Base-by-base conservation (phyloP, 164 flowering plant genomes). In the Vitis cinerea region DNA sequence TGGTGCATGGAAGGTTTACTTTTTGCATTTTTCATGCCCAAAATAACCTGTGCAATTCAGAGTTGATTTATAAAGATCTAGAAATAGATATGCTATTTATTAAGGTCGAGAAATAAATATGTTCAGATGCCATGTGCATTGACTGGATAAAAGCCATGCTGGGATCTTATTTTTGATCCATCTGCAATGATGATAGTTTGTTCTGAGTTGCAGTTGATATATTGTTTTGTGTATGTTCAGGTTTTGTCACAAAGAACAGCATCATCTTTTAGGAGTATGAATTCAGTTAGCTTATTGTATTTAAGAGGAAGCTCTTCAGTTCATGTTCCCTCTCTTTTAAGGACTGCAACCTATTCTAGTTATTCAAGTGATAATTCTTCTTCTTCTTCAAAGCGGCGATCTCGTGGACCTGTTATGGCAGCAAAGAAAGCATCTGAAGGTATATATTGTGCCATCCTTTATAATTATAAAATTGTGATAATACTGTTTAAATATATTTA, bases 321-420 rank as follows among this genome's bases (percentile, higher is more conserved):
- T 29, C 76, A 68, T 23, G 70, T 68, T 15, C 71, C 82, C 27
- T 71, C 80, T 10, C 67, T 82, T 44, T 77, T 86, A 19, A 72
- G 74, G 30, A 30, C 49, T n/a, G 56, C 71, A 55, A 67, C 63
- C 50, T 79, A 64, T 75, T 86, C 75, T 65, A 77, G 83, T 59
- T 52, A 17, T 71, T 73, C 87, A 2, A n/a, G 68, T 61, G 78
- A 67, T 16, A 85, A 83, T 23, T 71, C 49, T 59, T 64, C 29
- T 55, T 66, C 72, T 73, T 78, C 80, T 31, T 90, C 90, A 50
- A 90, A 85, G 77, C 68, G 90, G 69, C 84, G 96, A 77, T 85
- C 90, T 60, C 83, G 93, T 73, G 94, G 92, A 66, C 94, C 91
- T 47, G 87, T 95, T 10, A 86, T 91, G 94, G 97, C 96, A 1